Evolutionary conservation across 1,284 basidiomycete species (phyloP).

Genomic region (Golubevia pallescens): DNA sequence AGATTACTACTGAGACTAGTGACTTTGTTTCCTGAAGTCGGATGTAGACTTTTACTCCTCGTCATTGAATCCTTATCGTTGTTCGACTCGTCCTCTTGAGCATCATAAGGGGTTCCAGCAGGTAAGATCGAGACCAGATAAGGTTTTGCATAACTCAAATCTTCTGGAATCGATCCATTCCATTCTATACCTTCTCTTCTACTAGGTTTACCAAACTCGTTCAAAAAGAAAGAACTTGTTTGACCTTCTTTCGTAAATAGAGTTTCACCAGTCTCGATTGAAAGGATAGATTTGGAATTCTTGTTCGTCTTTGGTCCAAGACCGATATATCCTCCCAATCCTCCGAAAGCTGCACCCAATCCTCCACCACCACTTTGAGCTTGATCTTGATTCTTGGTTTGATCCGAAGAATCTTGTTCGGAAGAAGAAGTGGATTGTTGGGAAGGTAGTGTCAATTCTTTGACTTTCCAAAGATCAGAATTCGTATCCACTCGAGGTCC

Average conservation of each 20-base stretch:
- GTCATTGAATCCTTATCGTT: conserved; percentile 21
- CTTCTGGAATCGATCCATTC: conserved; percentile 37
- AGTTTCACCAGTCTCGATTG: conserved; percentile 26
- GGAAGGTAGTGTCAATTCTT: background rate
- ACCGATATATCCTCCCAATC: conserved; percentile 43
- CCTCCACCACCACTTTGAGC: background rate
- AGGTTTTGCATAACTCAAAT: conserved; percentile 39
- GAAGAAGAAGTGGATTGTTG: background rate
- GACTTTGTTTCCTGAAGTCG: background rate
- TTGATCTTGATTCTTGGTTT: background rate
- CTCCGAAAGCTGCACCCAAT: conserved; percentile 22
- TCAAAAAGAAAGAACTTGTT: conserved; percentile 8
- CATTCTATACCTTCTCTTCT: conserved; percentile 44
- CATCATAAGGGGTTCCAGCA: background rate
- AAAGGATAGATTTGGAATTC: conserved; percentile 30
- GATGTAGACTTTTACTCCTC: conserved; percentile 8
- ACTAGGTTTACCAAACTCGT: conserved; percentile 37
- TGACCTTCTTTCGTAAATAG: conserved; percentile 9
- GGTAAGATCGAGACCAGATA: conserved; percentile 47
- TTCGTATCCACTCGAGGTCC: background rate
- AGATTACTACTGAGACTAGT: too few species aligned
- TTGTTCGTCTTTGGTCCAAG: conserved; percentile 16
- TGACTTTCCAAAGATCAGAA: background rate
- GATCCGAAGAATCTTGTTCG: background rate
- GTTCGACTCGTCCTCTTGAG: background rate